Evolutionary conservation across 495 filamentous ascomycete genomes (phyloP).

Genomic region (Lasiosphaeris hirsuta): DNA sequence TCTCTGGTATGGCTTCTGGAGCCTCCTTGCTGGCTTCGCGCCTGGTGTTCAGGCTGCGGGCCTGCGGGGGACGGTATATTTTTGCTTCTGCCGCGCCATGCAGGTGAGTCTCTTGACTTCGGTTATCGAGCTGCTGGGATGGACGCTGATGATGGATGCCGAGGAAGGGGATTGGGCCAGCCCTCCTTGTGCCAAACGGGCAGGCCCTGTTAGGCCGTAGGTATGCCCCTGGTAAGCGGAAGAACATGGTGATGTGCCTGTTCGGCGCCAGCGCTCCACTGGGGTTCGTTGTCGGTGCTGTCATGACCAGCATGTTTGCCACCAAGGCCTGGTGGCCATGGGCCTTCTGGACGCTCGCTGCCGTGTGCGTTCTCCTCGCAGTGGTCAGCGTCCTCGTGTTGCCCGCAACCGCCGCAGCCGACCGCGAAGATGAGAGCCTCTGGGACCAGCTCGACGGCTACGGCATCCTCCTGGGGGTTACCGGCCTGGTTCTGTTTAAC

Average conservation of each 20-base stretch:
- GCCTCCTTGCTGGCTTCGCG: slow-evolving; percentile 56
- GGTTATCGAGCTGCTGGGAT: neutral
- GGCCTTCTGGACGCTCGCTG: slow-evolving; percentile 56
- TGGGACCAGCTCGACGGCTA: slow-evolving; percentile 46
- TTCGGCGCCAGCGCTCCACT: slow-evolving; percentile 62
- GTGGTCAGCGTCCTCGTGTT: slow-evolving; percentile 42
- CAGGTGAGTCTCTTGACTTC: slow-evolving; percentile 27
- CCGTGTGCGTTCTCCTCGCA: slow-evolving; percentile 43
- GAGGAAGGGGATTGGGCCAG: slow-evolving; percentile 52
- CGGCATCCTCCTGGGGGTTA: slow-evolving; percentile 50
- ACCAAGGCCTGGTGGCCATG: slow-evolving; percentile 60
- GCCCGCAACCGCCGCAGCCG: slow-evolving; percentile 36
- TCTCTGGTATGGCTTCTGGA: slow-evolving; percentile 62
- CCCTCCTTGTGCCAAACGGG: slow-evolving; percentile 58
- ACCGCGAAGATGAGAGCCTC: slow-evolving; percentile 17
- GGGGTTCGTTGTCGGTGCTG: slow-evolving; percentile 50
- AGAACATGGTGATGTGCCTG: slow-evolving; percentile 57
- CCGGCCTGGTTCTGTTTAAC: slow-evolving; percentile 55
- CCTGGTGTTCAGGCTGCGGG: slow-evolving; percentile 16
- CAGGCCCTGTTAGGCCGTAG: slow-evolving; percentile 57
- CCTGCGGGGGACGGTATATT: slow-evolving; percentile 41
- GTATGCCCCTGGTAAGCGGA: slow-evolving; percentile 50
- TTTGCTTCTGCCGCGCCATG: slow-evolving; percentile 57
- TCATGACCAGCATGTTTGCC: slow-evolving; percentile 51
- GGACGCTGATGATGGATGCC: neutral